phyloP scores from a whole-genome alignment of 176 grass and related monocot genomes.

The Paspalum vaginatum region DNA sequence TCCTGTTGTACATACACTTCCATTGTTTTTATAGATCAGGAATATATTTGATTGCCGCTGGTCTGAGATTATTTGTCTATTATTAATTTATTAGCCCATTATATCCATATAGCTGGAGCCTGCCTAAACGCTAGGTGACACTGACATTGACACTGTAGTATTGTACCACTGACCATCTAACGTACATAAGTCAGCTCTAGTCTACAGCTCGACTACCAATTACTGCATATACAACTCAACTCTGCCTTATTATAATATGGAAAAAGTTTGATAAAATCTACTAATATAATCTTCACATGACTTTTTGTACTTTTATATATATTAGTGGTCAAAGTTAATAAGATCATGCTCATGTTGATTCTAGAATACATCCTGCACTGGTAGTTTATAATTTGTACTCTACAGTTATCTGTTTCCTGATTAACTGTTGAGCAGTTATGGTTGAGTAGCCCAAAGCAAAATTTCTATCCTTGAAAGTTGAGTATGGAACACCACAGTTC shows the following conservation, averaged over 20 bases:
- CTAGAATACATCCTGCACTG: not conserved
- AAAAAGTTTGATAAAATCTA: conserved; percentile 7
- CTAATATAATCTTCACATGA: not conserved
- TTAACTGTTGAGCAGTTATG: not conserved
- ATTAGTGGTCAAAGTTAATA: not conserved
- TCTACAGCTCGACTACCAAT: not conserved
- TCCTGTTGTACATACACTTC: not conserved
- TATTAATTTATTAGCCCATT: conserved; percentile 5
- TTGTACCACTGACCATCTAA: not conserved
- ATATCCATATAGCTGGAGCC: not conserved
- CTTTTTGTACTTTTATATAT: not conserved
- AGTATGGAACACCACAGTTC: not conserved
- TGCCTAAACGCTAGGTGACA: not conserved
- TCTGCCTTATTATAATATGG: not conserved
- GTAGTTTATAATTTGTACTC: not conserved
- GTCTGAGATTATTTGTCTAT: not conserved
- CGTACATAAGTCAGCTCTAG: not conserved
- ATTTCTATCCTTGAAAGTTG: not conserved
- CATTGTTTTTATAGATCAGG: not conserved
- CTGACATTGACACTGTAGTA: too few species aligned
- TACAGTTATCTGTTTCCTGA: not conserved
- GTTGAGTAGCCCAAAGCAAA: conserved; percentile 1
- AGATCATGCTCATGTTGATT: not conserved
- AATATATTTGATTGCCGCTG: not conserved
- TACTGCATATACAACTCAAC: not conserved